These are phyloP conservation scores for Venturia effusa DNA, from an alignment of 2,329 filamentous ascomycete genomes.

Conservation along the genomic window DNA sequence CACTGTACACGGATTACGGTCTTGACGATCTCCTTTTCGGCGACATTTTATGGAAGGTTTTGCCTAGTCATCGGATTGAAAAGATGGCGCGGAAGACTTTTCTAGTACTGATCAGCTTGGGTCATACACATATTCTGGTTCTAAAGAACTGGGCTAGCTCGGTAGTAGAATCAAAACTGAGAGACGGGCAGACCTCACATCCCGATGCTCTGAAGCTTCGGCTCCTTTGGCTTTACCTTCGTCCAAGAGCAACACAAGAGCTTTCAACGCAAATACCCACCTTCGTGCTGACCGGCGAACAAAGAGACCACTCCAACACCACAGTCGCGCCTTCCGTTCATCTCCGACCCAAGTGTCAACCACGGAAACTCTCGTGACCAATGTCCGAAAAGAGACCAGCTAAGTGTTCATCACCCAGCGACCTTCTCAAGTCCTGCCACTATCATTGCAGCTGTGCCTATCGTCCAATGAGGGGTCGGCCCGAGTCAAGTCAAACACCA, in stretches of 20 bases:
- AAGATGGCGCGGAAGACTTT: no score
- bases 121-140: no score
- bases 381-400: neutral
- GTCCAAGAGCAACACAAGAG: neutral
- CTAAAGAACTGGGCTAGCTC: no score
- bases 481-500: neutral
- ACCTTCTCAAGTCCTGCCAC: neutral
- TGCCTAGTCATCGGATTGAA: no score
- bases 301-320: neutral
- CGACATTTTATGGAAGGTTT: no score
- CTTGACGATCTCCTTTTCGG: no score
- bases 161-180: no score
- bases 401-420: neutral
- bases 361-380: neutral
- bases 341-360: neutral
- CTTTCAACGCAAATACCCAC: neutral
- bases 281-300: neutral
- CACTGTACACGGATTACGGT: no score
- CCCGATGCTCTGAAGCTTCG: no score
- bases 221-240: neutral
- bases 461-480: neutral
- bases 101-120: no score
- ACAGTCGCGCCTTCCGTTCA: neutral
- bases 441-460: neutral
- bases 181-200: no score